Percentiles rank a stretch among this genome's conserved stretches.
Evolutionary conservation across 257 asterid species (phyloP).

Genomic region (Rehmannia glutinosa): DNA sequence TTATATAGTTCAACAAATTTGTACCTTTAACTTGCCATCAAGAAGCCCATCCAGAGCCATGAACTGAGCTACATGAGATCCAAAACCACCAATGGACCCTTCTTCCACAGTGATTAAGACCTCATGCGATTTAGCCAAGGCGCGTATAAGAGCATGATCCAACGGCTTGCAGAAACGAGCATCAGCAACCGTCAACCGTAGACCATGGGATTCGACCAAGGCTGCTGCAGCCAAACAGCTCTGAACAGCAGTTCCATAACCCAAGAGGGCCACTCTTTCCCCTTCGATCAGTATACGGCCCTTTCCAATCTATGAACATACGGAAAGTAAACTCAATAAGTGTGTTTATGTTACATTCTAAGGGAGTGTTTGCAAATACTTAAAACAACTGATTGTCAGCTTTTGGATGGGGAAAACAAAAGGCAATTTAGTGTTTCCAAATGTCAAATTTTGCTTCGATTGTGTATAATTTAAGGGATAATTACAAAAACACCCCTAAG

Average conservation of each 20-base stretch:
- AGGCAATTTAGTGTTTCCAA: too few relatives aligned
- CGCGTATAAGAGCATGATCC: conserved; percentile 66
- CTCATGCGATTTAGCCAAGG: conserved; percentile 77
- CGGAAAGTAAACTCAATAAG: neutral
- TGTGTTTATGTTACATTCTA: neutral
- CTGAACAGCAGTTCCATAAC: conserved; percentile 83
- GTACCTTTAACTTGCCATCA: conserved; percentile 81
- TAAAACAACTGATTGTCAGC: too few relatives aligned
- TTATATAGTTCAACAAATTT: neutral
- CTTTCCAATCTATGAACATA: conserved; percentile 58
- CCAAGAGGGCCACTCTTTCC: conserved; percentile 82
- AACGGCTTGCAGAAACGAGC: conserved; percentile 95
- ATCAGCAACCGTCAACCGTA: conserved; percentile 77
- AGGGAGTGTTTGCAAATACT: too few relatives aligned
- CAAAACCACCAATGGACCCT: conserved; percentile 98
- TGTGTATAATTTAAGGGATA: too few relatives aligned
- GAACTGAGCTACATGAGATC: conserved; percentile 91
- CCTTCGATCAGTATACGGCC: conserved; percentile 81
- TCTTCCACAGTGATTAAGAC: conserved; percentile 83
- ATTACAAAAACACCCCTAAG: too few relatives aligned
- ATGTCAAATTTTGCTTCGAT: too few relatives aligned
- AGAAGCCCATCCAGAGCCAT: conserved; percentile 94
- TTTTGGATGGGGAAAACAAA: too few relatives aligned
- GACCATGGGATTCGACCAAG: conserved; percentile 47
- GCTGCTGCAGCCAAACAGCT: conserved; percentile 85